Evolutionary conservation across 331 rosid species (phyloP), one percentile per base, ranked within the genome.

Genomic region (Malus hybrid): DNA sequence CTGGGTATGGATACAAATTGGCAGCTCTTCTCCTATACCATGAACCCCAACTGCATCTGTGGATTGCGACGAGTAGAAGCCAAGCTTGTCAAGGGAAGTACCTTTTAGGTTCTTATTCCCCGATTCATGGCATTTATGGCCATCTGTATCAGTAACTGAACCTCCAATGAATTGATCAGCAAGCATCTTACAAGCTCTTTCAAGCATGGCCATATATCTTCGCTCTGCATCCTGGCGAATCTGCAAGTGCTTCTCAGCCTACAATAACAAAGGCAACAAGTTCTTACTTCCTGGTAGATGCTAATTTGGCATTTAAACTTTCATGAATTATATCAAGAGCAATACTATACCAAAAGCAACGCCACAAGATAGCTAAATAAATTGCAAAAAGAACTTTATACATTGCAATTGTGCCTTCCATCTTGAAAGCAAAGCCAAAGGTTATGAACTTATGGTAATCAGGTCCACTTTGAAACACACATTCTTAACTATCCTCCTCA

Each of bases 241-340:
- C 84, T 83, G 96, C 88, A 95, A 82, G 87, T 90, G 99, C 86
- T 92, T 95, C 90, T 95, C 99, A 20, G 99, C 99, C 99, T 95
- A 77, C 80, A 78, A 16, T 34, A 39, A 65, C 29, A 46, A 71
- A 42, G 68, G 42, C 29, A 85, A 44, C 9, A 60, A 32, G 32
- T 62, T 44, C 32, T 20, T 1, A 79, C 16, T 50, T 19, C 6
- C 42, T 61, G 24, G 24, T 20, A 30, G 75, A 64, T 33, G 52
- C 14, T 39, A 32, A 48, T 28, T 24, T 11, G 30, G 46, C 69
- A 30, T 29, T 63, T 33, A 36, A 44, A 50, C 20, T 19, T 44
- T n/a, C 66, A 58, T 67, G 14, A 28, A 58, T 46, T 36, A 30
- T 13, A 68, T 60, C 39, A 22, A 19, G 44, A 6, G 57, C 5